These are phyloP conservation scores for Tulasnella sp. DNA, from an alignment of 768 basidiomycete species.

Conservation along the genomic window DNA sequence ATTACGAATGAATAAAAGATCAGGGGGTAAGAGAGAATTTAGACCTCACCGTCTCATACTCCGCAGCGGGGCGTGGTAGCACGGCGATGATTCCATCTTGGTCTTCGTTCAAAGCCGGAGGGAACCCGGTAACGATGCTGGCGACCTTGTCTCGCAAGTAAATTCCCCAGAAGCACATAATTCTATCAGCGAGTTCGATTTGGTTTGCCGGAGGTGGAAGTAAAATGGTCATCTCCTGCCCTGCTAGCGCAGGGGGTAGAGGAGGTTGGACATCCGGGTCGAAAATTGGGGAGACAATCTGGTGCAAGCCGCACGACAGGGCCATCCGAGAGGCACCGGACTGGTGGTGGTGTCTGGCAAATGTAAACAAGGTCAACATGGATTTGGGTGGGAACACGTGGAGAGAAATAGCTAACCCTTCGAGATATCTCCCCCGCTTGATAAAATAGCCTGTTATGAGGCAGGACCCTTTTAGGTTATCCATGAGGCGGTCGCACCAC, in stretches of 20 bases:
- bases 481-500: constrained; percentile 20
- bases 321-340: constrained; percentile 68
- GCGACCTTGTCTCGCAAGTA: constrained; percentile 1
- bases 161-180: constrained; percentile 16
- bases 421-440: constrained; percentile 12
- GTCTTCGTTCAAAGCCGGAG: background rate
- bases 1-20: background rate
- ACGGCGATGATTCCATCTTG: background rate
- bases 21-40: background rate
- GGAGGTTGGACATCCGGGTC: background rate
- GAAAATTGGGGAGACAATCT: constrained; percentile 13
- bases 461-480: background rate
- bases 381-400: background rate
- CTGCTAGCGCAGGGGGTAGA: background rate
- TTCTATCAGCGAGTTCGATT: constrained; percentile 13
- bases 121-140: background rate
- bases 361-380: background rate
- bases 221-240: background rate
- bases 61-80: constrained; percentile 1
- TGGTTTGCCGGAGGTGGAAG: background rate
- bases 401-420: background rate
- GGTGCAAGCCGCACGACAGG: constrained; percentile 60
- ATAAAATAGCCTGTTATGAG: background rate
- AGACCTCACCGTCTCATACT: background rate
- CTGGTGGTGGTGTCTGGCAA: constrained; percentile 33